Percentiles rank a stretch among this genome's conserved stretches.
These are phyloP conservation scores for Adenanthera pavonina DNA, from an alignment of 306 rosid genomes.

Conservation along the genomic window DNA sequence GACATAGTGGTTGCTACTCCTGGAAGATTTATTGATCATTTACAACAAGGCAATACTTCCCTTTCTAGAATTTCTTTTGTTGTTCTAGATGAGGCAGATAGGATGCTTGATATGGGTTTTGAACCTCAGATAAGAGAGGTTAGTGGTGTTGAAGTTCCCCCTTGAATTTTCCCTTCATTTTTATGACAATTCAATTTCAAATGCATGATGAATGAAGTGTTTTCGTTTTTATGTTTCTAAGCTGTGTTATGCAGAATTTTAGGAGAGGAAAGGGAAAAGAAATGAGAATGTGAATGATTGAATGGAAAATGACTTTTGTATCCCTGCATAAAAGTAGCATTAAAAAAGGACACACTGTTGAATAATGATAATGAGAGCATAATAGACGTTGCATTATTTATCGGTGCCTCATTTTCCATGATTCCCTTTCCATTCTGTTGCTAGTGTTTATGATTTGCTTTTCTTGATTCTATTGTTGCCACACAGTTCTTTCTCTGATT, in stretches of 20 bases:
- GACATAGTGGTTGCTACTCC: conserved; percentile 87
- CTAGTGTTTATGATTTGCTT: conserved; percentile 28
- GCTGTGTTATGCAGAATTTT: background rate
- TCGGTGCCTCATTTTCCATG: background rate
- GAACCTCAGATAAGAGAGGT: conserved; percentile 92
- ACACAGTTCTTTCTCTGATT: conserved; percentile 3
- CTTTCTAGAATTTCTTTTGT: conserved; percentile 80
- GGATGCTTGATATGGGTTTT: conserved; percentile 97
- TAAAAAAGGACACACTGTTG: background rate
- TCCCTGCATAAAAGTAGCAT: background rate
- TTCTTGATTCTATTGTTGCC: conserved; percentile 34
- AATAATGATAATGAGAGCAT: background rate
- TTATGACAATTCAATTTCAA: conserved; percentile 12
- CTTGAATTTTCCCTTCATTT: conserved; percentile 6
- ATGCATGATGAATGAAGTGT: conserved; percentile 8
- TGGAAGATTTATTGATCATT: conserved; percentile 88
- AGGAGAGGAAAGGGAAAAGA: background rate
- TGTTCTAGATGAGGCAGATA: conserved; percentile 91
- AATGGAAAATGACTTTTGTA: background rate
- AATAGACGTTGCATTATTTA: background rate
- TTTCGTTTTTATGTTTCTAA: background rate
- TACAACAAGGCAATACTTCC: conserved; percentile 86
- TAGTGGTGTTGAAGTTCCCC: conserved; percentile 26
- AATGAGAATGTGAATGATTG: background rate
- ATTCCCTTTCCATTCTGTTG: background rate